Base-by-base conservation (phyloP, 1,284 basidiomycete genomes). In the Boletellus dicymbophilus region DNA sequence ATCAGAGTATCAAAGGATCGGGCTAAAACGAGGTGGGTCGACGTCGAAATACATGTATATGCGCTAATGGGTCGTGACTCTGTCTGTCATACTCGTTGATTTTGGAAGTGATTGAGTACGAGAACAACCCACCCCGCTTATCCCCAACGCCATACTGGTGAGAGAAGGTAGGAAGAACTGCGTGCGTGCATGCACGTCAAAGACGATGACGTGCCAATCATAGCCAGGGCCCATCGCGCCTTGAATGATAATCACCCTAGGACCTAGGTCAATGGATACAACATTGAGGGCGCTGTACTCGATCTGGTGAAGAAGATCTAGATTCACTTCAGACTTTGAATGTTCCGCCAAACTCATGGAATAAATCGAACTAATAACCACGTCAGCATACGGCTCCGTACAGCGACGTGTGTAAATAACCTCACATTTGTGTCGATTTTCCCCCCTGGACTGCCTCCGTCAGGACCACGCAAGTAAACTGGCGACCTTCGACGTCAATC, bases 381-480 rank as follows among this genome's bases (percentile, higher is more conserved):
- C 15, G 31, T 36, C 23, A 44, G 13, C 18, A 12, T 7, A 15
- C 23, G 15, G n/a, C 13, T 33, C 15, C 16, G 16, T 16, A 44
- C 5, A 7, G n/a, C n/a, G n/a, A n/a, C n/a, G 15, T 22, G 26
- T 23, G 5, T 13, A 2, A 25, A 31, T 7, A 47, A 6, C 8
- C 48, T 10, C 28, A 60, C 61, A 36, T 42, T 33, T 45, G 46
- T 34, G 11, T 52, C 3, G 8, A 27, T 13, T 38, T 15, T 27
- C 25, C 13, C 15, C 11, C 37, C 12, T 12, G 21, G 3, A 1
- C 28, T 7, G 1, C 40, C 28, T 63, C 58, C 10, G 21, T 37
- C 39, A 57, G 15, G 2, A 63, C 58, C 3, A 21, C 34, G 25
- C 61, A 60, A 13, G 49, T 46, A 37, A 63, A 59, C 7, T 47